These are phyloP conservation scores for Mortierella alpina DNA, from an alignment of 192 early-diverging fungal genomes.

Conservation along the genomic window DNA sequence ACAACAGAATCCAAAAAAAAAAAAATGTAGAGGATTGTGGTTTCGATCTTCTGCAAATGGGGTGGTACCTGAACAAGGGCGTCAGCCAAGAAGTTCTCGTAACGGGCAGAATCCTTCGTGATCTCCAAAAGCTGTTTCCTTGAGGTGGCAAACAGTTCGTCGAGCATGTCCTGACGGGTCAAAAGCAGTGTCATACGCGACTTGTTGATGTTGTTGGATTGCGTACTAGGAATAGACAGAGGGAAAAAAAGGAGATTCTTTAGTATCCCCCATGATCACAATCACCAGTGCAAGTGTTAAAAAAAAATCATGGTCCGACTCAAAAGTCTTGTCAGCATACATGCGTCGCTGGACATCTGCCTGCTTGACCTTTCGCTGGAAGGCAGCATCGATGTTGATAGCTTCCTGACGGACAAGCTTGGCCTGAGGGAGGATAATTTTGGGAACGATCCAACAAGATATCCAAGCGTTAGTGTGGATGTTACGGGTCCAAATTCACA, in stretches of 20 bases:
- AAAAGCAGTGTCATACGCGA: constrained; percentile 89
- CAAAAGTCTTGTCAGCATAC: constrained; percentile 59
- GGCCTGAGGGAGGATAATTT: constrained; percentile 63
- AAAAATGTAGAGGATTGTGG: neutral
- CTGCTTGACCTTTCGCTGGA: constrained; percentile 98
- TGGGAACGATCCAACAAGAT: neutral
- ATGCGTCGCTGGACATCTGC: constrained; percentile 96
- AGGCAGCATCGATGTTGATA: constrained; percentile 94
- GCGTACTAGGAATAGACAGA: constrained; percentile 65
- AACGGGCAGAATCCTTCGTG: constrained; percentile 66
- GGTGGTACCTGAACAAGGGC: constrained; percentile 78
- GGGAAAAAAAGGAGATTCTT: neutral
- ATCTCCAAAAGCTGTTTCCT: constrained; percentile 68
- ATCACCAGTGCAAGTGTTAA: neutral
- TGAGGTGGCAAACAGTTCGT: constrained; percentile 83
- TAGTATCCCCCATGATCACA: constrained; percentile 7
- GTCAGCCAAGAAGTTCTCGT: constrained; percentile 74
- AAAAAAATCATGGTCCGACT: neutral
- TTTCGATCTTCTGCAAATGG: neutral
- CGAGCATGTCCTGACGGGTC: constrained; percentile 87
- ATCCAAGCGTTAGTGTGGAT: neutral
- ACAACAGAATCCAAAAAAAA: neutral
- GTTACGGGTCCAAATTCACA: too few species aligned
- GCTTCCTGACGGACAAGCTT: constrained; percentile 98
- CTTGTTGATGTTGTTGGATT: constrained; percentile 97